Evolutionary conservation across 108 stramenopile genomes (phyloP).

Genomic region (Fistulifera pelliculosa): DNA sequence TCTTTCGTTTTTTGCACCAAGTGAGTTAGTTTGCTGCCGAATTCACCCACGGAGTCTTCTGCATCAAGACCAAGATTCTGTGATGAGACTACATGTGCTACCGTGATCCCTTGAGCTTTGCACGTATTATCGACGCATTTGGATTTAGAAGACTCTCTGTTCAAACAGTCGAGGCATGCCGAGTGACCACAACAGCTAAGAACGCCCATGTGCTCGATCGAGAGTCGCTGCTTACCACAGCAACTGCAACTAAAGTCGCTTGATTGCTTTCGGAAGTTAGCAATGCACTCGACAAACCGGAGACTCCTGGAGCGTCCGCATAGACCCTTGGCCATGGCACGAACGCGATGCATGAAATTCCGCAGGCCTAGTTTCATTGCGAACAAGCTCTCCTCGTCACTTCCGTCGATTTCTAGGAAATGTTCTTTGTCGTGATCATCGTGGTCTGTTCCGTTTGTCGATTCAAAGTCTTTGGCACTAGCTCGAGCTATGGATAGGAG

Average conservation of each 20-base stretch:
- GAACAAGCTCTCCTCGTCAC: conserved; percentile 11
- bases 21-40: conserved; percentile 25
- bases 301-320: conserved; percentile 27
- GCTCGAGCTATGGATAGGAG: not conserved
- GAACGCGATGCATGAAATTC: conserved; percentile 16
- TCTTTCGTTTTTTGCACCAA: conserved; percentile 14
- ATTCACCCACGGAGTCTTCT: conserved; percentile 9
- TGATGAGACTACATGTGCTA: conserved; percentile 12
- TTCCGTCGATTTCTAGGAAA: not conserved
- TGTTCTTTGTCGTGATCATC: not conserved
- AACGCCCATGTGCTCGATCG: conserved; percentile 9
- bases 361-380: conserved; percentile 21
- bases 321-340: conserved; percentile 21
- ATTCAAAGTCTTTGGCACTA: conserved; percentile 8
- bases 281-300: conserved; percentile 22
- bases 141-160: conserved; percentile 8
- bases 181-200: conserved; percentile 30
- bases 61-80: conserved; percentile 5
- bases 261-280: conserved; percentile 6
- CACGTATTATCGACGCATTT: conserved; percentile 23
- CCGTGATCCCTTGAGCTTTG: conserved; percentile 11
- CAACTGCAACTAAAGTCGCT: conserved; percentile 3
- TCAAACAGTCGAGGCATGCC: conserved; percentile 19
- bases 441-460: not conserved
- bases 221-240: conserved; percentile 3